Conservation (phyloP, 495 filamentous ascomycete genomes). For the Amorphotheca resinae region DNA sequence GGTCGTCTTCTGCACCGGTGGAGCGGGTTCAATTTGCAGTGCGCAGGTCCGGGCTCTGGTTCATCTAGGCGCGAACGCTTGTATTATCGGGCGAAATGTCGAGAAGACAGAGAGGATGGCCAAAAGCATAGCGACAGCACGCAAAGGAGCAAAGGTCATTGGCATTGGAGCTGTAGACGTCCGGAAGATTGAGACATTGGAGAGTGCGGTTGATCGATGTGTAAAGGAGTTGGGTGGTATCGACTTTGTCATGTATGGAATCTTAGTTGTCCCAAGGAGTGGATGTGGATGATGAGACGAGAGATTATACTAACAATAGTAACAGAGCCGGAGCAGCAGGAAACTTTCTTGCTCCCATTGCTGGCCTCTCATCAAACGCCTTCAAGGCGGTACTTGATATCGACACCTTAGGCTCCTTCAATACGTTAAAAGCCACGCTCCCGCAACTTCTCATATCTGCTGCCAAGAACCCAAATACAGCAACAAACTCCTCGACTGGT, state of each 20-base stretch:
- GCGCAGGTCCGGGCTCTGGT: slow-evolving; percentile 86
- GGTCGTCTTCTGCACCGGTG: slow-evolving; percentile 92
- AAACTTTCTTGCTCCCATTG: slow-evolving; percentile 87
- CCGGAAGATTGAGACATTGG: slow-evolving; percentile 36
- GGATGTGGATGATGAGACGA: not conserved
- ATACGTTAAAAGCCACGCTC: slow-evolving; percentile 85
- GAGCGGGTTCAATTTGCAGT: slow-evolving; percentile 86
- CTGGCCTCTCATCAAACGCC: slow-evolving; percentile 68
- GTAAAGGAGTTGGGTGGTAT: slow-evolving; percentile 71
- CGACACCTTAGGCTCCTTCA: slow-evolving; percentile 84
- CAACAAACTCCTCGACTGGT: slow-evolving; percentile 41
- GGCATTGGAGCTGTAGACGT: slow-evolving; percentile 82
- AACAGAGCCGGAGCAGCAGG: slow-evolving; percentile 82
- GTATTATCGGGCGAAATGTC: slow-evolving; percentile 84
- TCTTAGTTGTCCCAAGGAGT: no score
- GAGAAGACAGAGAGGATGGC: slow-evolving; percentile 76
- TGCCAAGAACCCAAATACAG: slow-evolving; percentile 38
- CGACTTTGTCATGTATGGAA: slow-evolving; percentile 78
- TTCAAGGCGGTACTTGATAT: slow-evolving; percentile 97
- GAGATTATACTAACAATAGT: slow-evolving; percentile 7
- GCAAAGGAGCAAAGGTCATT: slow-evolving; percentile 67
- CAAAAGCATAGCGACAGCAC: slow-evolving; percentile 63
- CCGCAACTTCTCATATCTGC: slow-evolving; percentile 68
- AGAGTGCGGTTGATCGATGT: slow-evolving; percentile 63
- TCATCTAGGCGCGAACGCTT: slow-evolving; percentile 82